A percentile compares a stretch with the other conserved stretches of the same genome.
These are phyloP conservation scores for Skeletonema potamos DNA, from an alignment of 108 stramenopile genomes.

Conservation along the genomic window DNA sequence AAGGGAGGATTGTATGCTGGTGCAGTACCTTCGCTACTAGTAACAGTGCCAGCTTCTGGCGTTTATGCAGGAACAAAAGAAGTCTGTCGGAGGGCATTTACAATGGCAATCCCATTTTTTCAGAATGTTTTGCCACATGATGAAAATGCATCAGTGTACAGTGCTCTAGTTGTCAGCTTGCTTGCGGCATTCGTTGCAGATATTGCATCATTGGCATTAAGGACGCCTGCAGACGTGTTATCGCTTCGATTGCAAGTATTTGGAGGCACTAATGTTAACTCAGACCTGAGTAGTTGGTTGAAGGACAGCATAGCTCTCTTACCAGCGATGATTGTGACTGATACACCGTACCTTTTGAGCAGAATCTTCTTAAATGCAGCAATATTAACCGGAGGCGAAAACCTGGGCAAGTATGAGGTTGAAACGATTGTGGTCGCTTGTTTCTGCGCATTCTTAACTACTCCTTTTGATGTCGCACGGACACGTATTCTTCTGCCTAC, in stretches of 20 bases:
- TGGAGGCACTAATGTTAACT: slow-evolving; percentile 42
- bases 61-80: slow-evolving; percentile 81
- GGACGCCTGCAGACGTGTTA: slow-evolving; percentile 77
- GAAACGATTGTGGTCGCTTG: slow-evolving; percentile 60
- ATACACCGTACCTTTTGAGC: slow-evolving; percentile 68
- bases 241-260: slow-evolving; percentile 67
- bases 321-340: slow-evolving; percentile 53
- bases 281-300: slow-evolving; percentile 66
- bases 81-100: slow-evolving; percentile 60
- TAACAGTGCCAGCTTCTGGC: slow-evolving; percentile 80
- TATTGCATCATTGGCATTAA: slow-evolving; percentile 62
- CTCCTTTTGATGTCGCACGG: slow-evolving; percentile 85
- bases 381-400: slow-evolving; percentile 59
- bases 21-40: slow-evolving; percentile 62
- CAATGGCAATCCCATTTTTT: slow-evolving; percentile 28
- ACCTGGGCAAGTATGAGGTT: slow-evolving; percentile 67
- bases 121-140: not conserved
- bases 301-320: slow-evolving; percentile 61
- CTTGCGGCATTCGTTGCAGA: slow-evolving; percentile 63
- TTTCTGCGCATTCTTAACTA: slow-evolving; percentile 72
- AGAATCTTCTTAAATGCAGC: slow-evolving; percentile 65
- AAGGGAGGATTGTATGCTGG: slow-evolving; percentile 79
- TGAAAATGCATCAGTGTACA: slow-evolving; percentile 2
- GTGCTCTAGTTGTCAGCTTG: slow-evolving; percentile 40
- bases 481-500: slow-evolving; percentile 74